phyloP scores from a whole-genome alignment of 805 yeast species.

The Candida silvicultrix region DNA sequence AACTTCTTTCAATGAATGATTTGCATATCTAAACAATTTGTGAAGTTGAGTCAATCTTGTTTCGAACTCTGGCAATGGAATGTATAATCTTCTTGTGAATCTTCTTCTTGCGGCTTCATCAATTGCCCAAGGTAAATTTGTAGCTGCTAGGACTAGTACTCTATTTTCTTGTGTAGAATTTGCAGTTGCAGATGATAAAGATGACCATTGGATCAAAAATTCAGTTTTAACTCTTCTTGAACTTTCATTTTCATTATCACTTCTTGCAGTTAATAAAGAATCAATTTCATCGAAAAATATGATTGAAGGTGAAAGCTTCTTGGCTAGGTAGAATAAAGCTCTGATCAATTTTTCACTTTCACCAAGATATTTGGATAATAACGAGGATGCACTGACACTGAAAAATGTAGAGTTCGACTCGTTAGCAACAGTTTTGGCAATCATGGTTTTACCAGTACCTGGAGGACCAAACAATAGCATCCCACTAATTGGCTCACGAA shows the following conservation, averaged over 20 bases:
- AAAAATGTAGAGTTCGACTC: conserved; percentile 93
- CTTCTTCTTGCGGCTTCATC: conserved; percentile 97
- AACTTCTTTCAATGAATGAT: conserved; percentile 52
- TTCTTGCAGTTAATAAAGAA: conserved; percentile 77
- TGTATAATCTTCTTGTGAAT: conserved; percentile 87
- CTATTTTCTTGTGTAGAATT: conserved; percentile 28
- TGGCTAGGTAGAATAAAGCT: conserved; percentile 82
- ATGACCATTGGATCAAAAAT: conserved; percentile 93
- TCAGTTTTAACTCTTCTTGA: conserved; percentile 90
- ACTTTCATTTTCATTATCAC: conserved; percentile 79
- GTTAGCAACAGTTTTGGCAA: conserved; percentile 95
- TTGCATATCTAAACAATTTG: conserved; percentile 65
- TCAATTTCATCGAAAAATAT: conserved; percentile 96
- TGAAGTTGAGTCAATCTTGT: conserved; percentile 70
- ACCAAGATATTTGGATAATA: conserved; percentile 75
- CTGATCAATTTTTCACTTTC: conserved; percentile 91
- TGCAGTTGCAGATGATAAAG: conserved; percentile 82
- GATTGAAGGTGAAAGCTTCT: conserved; percentile 84
- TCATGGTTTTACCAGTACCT: conserved; percentile 97
- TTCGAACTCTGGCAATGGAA: conserved; percentile 86
- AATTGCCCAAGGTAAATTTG: conserved; percentile 94
- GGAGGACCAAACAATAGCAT: conserved; percentile 97
- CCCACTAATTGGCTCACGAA: conserved; percentile 94
- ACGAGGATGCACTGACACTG: conserved; percentile 84
- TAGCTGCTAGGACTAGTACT: conserved; percentile 89